Evolutionary conservation across 2,329 filamentous ascomycete species (phyloP), one percentile per base, ranked within the genome.

Genomic region (Ophiobolus disseminans): DNA sequence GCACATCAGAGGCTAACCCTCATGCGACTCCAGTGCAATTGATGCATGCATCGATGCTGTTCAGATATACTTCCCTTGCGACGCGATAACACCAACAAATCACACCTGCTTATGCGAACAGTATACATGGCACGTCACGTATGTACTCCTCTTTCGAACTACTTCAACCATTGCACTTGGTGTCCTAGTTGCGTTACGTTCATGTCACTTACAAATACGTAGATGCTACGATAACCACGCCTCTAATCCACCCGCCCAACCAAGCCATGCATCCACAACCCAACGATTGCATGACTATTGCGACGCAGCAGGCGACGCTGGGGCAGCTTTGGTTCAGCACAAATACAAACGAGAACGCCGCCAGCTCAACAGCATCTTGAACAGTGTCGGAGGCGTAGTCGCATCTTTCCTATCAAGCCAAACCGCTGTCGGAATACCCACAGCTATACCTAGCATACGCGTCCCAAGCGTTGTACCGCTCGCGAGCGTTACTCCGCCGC

Each of bases 191-290:
- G 6, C 11, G 23, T 11, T 26, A 26, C 11, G 23, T 32, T 32
- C 9, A 13, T 3, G 7, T 32, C n/a, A 32, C 30, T 32, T 10
- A 32, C n/a, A n/a, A n/a, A 11, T 14, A 14, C 10, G 16, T 19
- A 52, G 48, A 36, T 58, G 55, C 31, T 50, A 45, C 30, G 48
- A 55, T n/a, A 46, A 46, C 23, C 41, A 58, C 36, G 55, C 46
- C 26, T 52, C 40, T 1, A 22, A 19, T 5, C 35, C 46, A 20
- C 13, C 26, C 14, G 44, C 43, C 9, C 32, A 50, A 17, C 38
- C 44, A 5, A 28, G 40, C 25, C 44, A 43, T 11, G 30, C 37
- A 3, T 37, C 10, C 32, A 20, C 41, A 14, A 32, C 48, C 10
- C 21, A 13, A 8, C 7, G 30, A 7, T 40, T 39, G 16, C 36